Base-by-base conservation (phyloP, 768 basidiomycete genomes). In the Suillus spraguei region DNA sequence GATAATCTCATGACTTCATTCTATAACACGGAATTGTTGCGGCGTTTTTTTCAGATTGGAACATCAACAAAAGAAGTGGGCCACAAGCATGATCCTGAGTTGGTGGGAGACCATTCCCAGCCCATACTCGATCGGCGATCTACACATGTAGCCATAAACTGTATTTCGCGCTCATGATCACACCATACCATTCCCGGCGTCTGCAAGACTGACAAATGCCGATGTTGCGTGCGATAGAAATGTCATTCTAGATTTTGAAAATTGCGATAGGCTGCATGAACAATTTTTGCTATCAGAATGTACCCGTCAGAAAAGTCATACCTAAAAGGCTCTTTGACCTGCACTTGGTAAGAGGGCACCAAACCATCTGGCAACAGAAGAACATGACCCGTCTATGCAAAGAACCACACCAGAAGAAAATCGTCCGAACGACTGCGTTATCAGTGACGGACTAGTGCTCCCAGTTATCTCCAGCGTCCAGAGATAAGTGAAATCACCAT, bases 181-280 rank as follows among this genome's bases (percentile, higher is more conserved):
- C 56, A 24, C 39, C 10, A 58, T 58, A 58, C 39, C 56, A 58
- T 58, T 41, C 39, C 6, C 11, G 56, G 38, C 10, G 5, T 39
- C 39, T 42, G 24, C 56, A 20, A 22, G 56, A 41, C 38, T 41
- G 56, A 58, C 24, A 11, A 28, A 41, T 58, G 17, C 38, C 28
- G 28, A 41, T 4, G 17, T 20, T 58, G 17, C 39, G 56, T 58
- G 39, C 24, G 56, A 58, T 28, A 58, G 56, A 39, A 41, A 41
- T 10, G 17, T 6, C 11, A 28, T 24, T 56, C 38, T 39, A 28
- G 1, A 41, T 41, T 41, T n/a, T 32, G 17, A 28, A 38, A 24
- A 38, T 56, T 56, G 22, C 55, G 39, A 58, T 58, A 58, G 56
- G 56, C 24, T 58, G 56, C 56, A 3, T 58, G 56, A 58, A 58